These are phyloP conservation scores for Ophiostoma fasciatum DNA, from an alignment of 2,329 filamentous ascomycete genomes.

Conservation along the genomic window DNA sequence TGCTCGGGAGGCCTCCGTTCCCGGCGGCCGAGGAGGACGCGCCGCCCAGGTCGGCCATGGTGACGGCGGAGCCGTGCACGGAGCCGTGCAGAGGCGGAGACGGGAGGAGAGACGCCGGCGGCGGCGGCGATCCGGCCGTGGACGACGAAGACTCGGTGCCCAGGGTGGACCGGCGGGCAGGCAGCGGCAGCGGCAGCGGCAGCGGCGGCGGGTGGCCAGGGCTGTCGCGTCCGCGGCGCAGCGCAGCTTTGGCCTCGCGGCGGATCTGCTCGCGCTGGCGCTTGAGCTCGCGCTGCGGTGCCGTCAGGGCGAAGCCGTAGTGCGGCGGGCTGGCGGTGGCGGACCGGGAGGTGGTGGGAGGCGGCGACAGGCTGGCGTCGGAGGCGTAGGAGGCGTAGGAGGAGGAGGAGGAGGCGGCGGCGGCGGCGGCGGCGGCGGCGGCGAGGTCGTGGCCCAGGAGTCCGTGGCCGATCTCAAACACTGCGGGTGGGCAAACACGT, in stretches of 20 bases:
- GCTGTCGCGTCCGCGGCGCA: constrained; percentile 21
- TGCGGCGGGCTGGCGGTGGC: constrained; percentile 44
- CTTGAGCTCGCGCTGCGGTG: constrained; percentile 47
- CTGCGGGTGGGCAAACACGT: constrained; percentile 10
- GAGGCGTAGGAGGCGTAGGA: constrained; percentile 27
- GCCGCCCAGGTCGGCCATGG: constrained; percentile 26
- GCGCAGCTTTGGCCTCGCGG: constrained; percentile 39
- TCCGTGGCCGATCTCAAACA: too few relatives aligned
- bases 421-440: constrained; percentile 27
- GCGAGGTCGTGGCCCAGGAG: constrained; percentile 29
- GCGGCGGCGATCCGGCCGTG: not conserved
- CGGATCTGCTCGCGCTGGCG: constrained; percentile 44
- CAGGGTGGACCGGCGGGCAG: too few relatives aligned
- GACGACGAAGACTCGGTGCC: too few relatives aligned
- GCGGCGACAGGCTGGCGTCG: constrained; percentile 36
- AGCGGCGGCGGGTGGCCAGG: not conserved
- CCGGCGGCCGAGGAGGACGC: constrained; percentile 22
- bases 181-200: not conserved
- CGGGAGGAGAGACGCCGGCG: constrained; percentile 5
- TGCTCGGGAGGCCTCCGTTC: constrained; percentile 23
- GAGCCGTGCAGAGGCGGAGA: constrained; percentile 2
- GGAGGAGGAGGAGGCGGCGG: too few relatives aligned
- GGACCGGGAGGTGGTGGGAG: constrained; percentile 34
- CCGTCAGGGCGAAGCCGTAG: constrained; percentile 28
- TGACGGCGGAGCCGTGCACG: constrained; percentile 24